Conservation (phyloP, 2,329 filamentous ascomycete species). For the Xylariaceae sp. region DNA sequence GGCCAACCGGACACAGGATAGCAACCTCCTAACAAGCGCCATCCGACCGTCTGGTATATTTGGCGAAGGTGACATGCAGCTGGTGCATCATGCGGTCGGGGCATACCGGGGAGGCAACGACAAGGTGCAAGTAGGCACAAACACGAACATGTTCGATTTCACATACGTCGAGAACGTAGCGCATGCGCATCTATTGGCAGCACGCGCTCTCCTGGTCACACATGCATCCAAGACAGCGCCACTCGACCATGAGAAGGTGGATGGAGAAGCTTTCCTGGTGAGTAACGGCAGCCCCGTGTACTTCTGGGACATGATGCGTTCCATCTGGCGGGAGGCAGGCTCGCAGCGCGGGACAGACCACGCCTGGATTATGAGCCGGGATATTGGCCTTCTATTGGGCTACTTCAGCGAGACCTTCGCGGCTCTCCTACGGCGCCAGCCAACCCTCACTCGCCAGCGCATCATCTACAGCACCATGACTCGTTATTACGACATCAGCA, state of each 20-base stretch:
- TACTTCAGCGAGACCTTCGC: conserved; percentile 51
- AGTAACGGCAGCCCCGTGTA: conserved; percentile 86
- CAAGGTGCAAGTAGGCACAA: conserved; percentile 73
- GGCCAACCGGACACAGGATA: conserved; percentile 58
- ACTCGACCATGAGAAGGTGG: conserved; percentile 68
- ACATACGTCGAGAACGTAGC: conserved; percentile 61
- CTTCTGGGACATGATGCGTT: conserved; percentile 83
- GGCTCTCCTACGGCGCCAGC: conserved; percentile 46
- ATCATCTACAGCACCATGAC: conserved; percentile 69
- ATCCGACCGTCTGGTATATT: conserved; percentile 87
- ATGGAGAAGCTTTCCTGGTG: conserved; percentile 85
- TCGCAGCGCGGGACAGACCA: conserved; percentile 47
- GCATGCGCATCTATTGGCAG: conserved; percentile 79
- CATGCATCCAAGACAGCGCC: conserved; percentile 52
- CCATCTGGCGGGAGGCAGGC: conserved; percentile 66
- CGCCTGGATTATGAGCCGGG: conserved; percentile 52
- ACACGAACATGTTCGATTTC: conserved; percentile 61
- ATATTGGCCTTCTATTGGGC: conserved; percentile 50
- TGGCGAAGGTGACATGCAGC: conserved; percentile 79
- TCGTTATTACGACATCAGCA: conserved; percentile 71
- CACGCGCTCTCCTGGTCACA: conserved; percentile 64
- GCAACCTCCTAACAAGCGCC: conserved; percentile 68
- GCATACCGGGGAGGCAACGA: conserved; percentile 66
- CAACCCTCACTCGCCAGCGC: conserved; percentile 56
- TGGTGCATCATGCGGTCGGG: conserved; percentile 68